Evolutionary conservation across 2,329 filamentous ascomycete species (phyloP), one percentile per base, ranked within the genome.

Genomic region (Xylaria sp.): DNA sequence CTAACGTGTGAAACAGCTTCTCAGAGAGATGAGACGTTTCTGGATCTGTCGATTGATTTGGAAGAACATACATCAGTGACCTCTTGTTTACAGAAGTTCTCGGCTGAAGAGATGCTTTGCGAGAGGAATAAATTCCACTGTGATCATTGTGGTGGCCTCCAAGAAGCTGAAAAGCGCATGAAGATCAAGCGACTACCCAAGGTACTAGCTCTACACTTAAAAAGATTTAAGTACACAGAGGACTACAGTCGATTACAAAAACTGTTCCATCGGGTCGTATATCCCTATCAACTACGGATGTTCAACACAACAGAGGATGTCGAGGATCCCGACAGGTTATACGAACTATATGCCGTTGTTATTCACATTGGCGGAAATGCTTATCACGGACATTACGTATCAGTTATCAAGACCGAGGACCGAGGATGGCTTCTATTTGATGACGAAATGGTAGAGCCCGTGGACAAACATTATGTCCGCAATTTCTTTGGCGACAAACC

Each of bases 71-170:
- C 94, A 0, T 99, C 96, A 0, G 96, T 99, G 3, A 98, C 96
- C 2, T 95, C 96, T 31, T 99, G 96, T 79, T 82, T 99, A 72
- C 89, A 93, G 68, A 97, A 98, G 76, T 99, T 99, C 77, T 99
- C 96, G 0, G 94, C 96, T 55, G 96, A 98, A 77, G 96, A 99
- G 81, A 98, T 98, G 94, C 87, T 99, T 67, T 98, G 96, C 78
- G 96, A 99, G 82, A 89, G 94, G 69, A 98, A 99, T 84, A 99
- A 99, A 79, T 99, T 99, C 74, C 95, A 99, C 78, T 99, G 96
- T 82, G 96, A 99, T 79, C 94, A 94, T 75, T 99, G 96, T 75
- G 96, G 96, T 62, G 96, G 96, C 2, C 84, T 99, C 64, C 96
- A 99, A 81, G 96, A 99, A 82, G 96, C 96, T 0, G 96, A 99